Evolutionary conservation across 108 stramenopile genomes (phyloP).

Genomic region (Nannochloropsis gaditana): DNA sequence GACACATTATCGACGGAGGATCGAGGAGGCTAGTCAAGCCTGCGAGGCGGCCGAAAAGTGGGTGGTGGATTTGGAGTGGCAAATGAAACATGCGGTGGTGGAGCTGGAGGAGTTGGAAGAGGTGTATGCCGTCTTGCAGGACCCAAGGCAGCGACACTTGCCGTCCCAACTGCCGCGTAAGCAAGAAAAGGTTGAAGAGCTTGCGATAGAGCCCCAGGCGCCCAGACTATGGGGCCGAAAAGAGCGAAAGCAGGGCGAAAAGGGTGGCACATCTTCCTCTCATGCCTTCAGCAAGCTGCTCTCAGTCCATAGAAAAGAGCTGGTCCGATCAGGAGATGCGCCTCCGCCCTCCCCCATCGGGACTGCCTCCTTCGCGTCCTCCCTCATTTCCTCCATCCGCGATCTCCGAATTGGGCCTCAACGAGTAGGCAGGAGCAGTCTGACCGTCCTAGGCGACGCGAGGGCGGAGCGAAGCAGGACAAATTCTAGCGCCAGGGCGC

Average conservation of each 20-base stretch:
- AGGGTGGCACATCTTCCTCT: too few relatives aligned
- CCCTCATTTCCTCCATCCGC: background rate
- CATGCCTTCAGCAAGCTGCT: background rate
- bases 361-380: background rate
- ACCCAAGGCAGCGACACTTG: background rate
- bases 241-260: background rate
- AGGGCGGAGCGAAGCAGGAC: background rate
- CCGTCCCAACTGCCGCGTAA: background rate
- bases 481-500: background rate
- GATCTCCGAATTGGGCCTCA: background rate
- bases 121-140: background rate
- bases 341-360: background rate
- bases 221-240: background rate
- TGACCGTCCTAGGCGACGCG: background rate
- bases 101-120: constrained; percentile 12
- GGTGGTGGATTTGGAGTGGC: background rate
- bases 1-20: background rate
- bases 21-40: background rate
- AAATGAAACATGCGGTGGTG: background rate
- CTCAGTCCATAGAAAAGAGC: background rate
- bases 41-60: constrained; percentile 7
- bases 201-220: too few relatives aligned
- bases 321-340: background rate
- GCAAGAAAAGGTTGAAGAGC: background rate
- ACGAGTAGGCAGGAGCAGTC: background rate